Base-by-base conservation (phyloP, 108 stramenopile species). In the Cyclotella cryptica region DNA sequence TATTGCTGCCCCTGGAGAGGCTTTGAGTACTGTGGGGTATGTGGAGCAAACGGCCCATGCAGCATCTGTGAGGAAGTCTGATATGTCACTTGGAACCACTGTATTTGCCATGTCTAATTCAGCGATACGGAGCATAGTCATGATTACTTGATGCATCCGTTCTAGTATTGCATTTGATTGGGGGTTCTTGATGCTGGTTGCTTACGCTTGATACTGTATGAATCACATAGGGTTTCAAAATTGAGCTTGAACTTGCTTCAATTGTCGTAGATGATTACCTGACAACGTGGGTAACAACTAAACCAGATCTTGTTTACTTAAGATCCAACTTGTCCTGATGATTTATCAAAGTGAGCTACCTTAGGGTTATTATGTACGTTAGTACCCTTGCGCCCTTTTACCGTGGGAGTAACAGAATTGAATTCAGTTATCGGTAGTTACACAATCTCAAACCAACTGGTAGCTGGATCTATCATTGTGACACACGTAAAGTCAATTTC, bases 291-390 rank as follows among this genome's bases (percentile, higher is more conserved):
- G 46, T 87, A 87, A 40, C 75, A 63, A 29, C 35, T 64, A 15
- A 87, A 49, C 86, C 86, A 87, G 28, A 40, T 57, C 22, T 72
- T 53, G 19, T 83, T 70, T n/a, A 77, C 41, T 0, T 63, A 39
- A 11, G 71, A 29, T 6, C 74, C 30, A 10, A 72, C 43, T 3
- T 21, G 35, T 3, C 15, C 42, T 2, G 70, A 59, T 17, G 64
- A 68, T 55, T 58, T 66, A 28, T 85, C 76, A 27, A 53, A n/a
- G 6, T 45, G 35, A 30, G 22, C 68, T 52, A 21, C 49, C 19
- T 51, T 24, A 0, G 29, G 18, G 3, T 39, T 18, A 7, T 39
- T 15, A 52, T 49, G 18, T 35, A n/a, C n/a, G 49, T 51, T 19
- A 19, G 19, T 18, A 51, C 49, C 49, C 3, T 51, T 35, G 35